Evolutionary conservation across 1,139 yeast genomes (phyloP), one percentile per base, ranked within the genome.

Genomic region (Candida albicans): DNA sequence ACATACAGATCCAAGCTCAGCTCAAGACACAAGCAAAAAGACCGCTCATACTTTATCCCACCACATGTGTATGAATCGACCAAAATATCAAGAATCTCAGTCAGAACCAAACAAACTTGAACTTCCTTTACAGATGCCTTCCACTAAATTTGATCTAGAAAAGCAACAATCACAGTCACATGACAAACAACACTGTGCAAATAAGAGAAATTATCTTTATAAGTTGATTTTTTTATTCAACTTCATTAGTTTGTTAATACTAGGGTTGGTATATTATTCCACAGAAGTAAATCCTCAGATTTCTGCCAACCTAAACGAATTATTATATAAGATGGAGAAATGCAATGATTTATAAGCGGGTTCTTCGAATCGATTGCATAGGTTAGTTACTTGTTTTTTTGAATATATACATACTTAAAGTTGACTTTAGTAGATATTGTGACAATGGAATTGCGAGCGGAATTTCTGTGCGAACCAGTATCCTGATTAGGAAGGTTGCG

Each of bases 311-410:
- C 28, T 35, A 25, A 35, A 35, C 11, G 38, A 35, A 22, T 35
- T 35, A 32, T 12, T 35, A 5, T 28, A 35, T 18, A 35, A 35
- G 15, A 35, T 35, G 38, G 38, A 35, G 32, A 35, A 35, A 15
- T 35, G 38, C 14, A 35, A 35, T 15, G 38, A 35, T 28, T 35
- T 35, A 26, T 35, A 35, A 29, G 13, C 32, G 24, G 9, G 11
- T 15, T 9, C n/a, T 32, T 13, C n/a, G 9, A 4, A 13, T 13
- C 8, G 18, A 14, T 13, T 32, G 30, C 11, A 26, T 25, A 12
- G n/a, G 27, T 26, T 13, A 12, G 12, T 7, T 14, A 14, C 13
- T 28, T 11, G 12, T 25, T 26, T 22, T 26, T 26, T 35, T n/a
- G 29, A 27, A 27, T 27, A 27, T n/a, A 27, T 10, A 27, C 12